Evolutionary conservation across 2,329 filamentous ascomycete species (phyloP), one percentile per base, ranked within the genome.

Genomic region (Fusarium fujikuroi): DNA sequence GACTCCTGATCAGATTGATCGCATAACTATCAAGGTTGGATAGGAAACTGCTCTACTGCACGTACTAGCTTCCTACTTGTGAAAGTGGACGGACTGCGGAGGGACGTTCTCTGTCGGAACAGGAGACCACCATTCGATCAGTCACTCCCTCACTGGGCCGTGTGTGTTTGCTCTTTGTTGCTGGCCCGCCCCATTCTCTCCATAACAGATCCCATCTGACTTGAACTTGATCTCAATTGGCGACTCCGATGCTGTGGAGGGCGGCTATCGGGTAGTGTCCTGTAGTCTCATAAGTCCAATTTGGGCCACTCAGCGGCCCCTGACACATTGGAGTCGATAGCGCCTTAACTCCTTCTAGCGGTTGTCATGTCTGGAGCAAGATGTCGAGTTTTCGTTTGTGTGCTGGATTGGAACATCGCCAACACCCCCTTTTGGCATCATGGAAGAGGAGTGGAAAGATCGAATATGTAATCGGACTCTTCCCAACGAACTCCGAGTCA

Each of bases 341-440:
- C 4, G 1, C 14, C 9, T 15, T 1, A 2, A 2, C 1, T 10
- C 6, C 2, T 15, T 11, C 32, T 21, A 6, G 12, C 0, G 15
- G 6, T 11, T 4, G 12, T 10, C 2, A 7, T 6, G 4, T 2
- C 0, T 21, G 21, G 32, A 32, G 32, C 5, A 14, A 32, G 32
- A 2, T 32, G 32, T 32, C 32, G 12, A 32, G 32, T 14, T 32
- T 32, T 2, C 32, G 12, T 14, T 14, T 32, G 32, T 32, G 32
- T 14, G 32, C 32, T 32, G 12, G 32, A 14, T 14, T 32, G 12
- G 12, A 12, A 32, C 32, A 6, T 32, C 32, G 32, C 32, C 3
- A 32, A 4, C 32, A 32, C 4, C 32, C 32, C 32, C 32, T 32
- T 32, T 32, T 32, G 32, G 2, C 11, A 32, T 32, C 11, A 32